Conservation (phyloP, 768 basidiomycete species). For the Cubamyces lactineus region DNA sequence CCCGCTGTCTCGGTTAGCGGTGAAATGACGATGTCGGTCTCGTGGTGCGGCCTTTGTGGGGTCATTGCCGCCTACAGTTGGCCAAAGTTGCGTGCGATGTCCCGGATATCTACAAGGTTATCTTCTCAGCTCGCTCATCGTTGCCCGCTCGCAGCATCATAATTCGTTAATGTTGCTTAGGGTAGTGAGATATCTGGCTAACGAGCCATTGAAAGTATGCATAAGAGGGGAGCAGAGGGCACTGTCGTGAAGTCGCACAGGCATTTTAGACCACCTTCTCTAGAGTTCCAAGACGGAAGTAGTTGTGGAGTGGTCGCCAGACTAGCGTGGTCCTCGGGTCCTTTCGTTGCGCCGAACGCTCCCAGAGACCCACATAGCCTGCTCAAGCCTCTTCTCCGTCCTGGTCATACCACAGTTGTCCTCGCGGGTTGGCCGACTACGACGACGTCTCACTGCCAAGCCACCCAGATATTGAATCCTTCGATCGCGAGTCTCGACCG, state of each 20-base stretch:
- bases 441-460: background rate
- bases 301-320: constrained; percentile 8
- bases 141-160: background rate
- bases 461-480: background rate
- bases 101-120: background rate
- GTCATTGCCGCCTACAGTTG: too few species aligned
- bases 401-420: background rate
- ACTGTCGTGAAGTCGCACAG: background rate
- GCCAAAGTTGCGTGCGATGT: too few species aligned
- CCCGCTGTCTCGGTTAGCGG: too few species aligned
- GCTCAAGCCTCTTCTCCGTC: background rate
- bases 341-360: constrained; percentile 4
- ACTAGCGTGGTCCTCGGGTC: constrained; percentile 2
- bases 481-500: constrained; percentile 6
- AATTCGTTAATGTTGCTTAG: too few species aligned
- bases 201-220: too few species aligned
- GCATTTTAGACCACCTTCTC: background rate
- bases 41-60: too few species aligned
- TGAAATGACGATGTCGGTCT: too few species aligned
- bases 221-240: background rate
- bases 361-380: constrained; percentile 1
- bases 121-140: background rate
- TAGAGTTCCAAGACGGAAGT: background rate
- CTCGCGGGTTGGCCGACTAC: background rate
- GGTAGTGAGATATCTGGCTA: too few species aligned